Evolutionary conservation across 345 rosid genomes (phyloP), one percentile per base, ranked within the genome.

Genomic region (Hibiscus trionum): DNA sequence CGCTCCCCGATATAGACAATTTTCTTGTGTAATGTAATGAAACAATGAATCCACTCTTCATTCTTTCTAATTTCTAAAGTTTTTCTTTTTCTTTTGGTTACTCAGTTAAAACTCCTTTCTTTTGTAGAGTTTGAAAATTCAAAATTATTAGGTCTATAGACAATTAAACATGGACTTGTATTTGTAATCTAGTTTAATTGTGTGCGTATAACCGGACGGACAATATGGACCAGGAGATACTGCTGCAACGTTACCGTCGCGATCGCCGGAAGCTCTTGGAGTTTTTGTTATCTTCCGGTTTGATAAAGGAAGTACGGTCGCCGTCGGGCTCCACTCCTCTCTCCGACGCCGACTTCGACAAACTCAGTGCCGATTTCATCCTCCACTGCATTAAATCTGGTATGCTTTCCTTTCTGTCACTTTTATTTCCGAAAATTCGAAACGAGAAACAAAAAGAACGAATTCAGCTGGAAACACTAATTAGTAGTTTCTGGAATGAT

Each of bases 201-300:
- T 16, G n/a, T 29, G 26, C 10, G 57, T 47, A 15, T 24, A 24
- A 24, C 56, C 57, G 70, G 70, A 15, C 57, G 44, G 5, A 26
- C 21, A 39, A 39, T 67, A 79, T 71, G 84, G 77, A 77, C 71
- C 77, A 79, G 75, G 61, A 80, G 59, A 76, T 81, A 72, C 80
- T 86, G 66, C 61, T 90, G 71, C 80, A 82, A 10, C 90, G 85
- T 49, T 89, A 91, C 89, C 90, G 97, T 73, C 74, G 78, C 71
- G 97, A 95, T 89, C 97, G 97, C 71, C 96, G 96, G 69, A 88
- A 88, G 88, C 90, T 95, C 27, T 29, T 95, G 50, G 88, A 87
- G 82, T 95, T 86, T 76, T 83, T 92, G 55, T 68, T 92, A 16
- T 79, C 93, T 0, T 88, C 93, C 46, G 90, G 87, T 27, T 80